phyloP scores from a whole-genome alignment of 2,329 filamentous ascomycete species.

The Erysiphe pulchra region DNA sequence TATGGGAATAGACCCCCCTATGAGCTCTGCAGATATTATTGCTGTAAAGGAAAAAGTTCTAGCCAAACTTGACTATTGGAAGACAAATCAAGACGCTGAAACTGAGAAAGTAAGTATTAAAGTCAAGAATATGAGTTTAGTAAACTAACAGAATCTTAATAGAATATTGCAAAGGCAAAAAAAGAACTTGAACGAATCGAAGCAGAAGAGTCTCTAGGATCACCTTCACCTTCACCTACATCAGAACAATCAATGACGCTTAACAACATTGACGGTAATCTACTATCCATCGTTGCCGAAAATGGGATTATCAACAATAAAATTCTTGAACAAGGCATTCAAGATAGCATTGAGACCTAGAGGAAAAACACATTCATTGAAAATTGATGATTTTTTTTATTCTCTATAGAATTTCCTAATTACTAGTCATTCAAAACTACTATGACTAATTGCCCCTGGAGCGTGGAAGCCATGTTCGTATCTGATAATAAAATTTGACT shows the following conservation, averaged over 20 bases:
- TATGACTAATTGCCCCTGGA: slow-evolving; percentile 2
- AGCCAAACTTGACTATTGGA: slow-evolving; percentile 78
- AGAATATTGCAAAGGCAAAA: slow-evolving; percentile 95
- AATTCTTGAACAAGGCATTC: slow-evolving; percentile 21
- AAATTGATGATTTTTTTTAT: not conserved
- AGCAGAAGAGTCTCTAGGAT: slow-evolving; percentile 28
- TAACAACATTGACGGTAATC: slow-evolving; percentile 25
- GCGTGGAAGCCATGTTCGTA: slow-evolving; percentile 1
- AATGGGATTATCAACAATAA: slow-evolving; percentile 10
- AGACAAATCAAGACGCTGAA: slow-evolving; percentile 66
- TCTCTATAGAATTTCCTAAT: too few relatives aligned
- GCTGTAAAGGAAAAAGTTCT: slow-evolving; percentile 67
- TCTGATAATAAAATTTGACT: not conserved
- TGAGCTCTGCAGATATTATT: slow-evolving; percentile 62
- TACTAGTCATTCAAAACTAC: too few relatives aligned
- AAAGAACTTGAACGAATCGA: slow-evolving; percentile 85
- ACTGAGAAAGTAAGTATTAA: slow-evolving; percentile 56
- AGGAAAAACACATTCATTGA: not conserved
- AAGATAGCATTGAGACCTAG: slow-evolving; percentile 26
- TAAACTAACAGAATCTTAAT: slow-evolving; percentile 12
- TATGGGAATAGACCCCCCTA: slow-evolving; percentile 68
- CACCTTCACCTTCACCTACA: slow-evolving; percentile 20
- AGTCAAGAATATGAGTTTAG: not conserved
- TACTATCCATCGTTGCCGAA: slow-evolving; percentile 10
- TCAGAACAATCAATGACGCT: slow-evolving; percentile 19